Evolutionary conservation across 2,329 filamentous ascomycete genomes (phyloP).

Genomic region (Claviceps spartinae): DNA sequence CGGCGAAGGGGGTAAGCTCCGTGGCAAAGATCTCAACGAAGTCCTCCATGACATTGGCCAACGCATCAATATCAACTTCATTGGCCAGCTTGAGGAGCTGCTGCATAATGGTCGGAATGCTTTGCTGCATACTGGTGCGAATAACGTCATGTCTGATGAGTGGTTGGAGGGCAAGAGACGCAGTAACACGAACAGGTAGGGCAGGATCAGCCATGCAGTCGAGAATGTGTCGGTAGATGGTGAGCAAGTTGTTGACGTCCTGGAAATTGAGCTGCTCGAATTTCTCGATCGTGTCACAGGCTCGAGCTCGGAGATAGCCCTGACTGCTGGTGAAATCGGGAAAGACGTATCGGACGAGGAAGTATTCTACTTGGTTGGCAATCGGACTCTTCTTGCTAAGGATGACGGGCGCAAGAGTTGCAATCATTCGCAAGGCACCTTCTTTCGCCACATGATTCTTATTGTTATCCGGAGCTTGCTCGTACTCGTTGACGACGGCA

Average conservation of each 20-base stretch:
- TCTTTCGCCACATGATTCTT: constrained; percentile 95
- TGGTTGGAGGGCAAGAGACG: constrained; percentile 84
- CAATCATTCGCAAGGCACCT: constrained; percentile 92
- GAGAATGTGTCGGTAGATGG: constrained; percentile 92
- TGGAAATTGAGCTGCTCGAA: constrained; percentile 97
- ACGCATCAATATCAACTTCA: constrained; percentile 91
- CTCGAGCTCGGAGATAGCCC: constrained; percentile 84
- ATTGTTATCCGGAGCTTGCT: constrained; percentile 67
- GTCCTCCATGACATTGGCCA: constrained; percentile 98
- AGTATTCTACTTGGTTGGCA: constrained; percentile 94
- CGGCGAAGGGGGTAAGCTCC: constrained; percentile 91
- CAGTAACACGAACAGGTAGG: constrained; percentile 85
- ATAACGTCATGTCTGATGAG: constrained; percentile 93
- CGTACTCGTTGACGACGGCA: constrained; percentile 85
- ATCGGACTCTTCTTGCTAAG: constrained; percentile 97
- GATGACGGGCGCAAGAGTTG: constrained; percentile 84
- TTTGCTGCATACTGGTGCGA: constrained; percentile 88
- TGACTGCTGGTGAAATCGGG: constrained; percentile 89
- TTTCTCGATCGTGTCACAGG: constrained; percentile 95
- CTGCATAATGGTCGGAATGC: constrained; percentile 98
- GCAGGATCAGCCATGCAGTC: constrained; percentile 94
- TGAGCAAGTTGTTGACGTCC: constrained; percentile 85
- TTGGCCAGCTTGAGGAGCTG: constrained; percentile 94
- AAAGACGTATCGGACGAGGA: constrained; percentile 96
- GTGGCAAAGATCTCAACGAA: constrained; percentile 98